Percentiles rank a stretch among this genome's conserved stretches.
Conservation (phyloP, 805 yeast genomes). For the Saturnispora ahearnii region DNA sequence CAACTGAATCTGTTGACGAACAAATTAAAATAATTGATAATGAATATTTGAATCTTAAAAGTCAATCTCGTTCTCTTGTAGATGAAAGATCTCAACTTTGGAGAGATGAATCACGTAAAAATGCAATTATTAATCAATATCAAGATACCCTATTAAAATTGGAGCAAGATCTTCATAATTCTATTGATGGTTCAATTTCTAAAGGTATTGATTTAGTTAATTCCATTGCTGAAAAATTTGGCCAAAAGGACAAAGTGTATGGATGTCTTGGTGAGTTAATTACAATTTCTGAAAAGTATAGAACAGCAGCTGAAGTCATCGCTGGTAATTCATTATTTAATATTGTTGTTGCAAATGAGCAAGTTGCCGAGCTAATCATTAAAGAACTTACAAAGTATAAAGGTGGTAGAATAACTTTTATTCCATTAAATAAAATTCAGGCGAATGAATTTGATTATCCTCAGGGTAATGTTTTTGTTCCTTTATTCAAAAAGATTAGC, state of each 20-base stretch:
- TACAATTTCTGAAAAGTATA: slow-evolving; percentile 70
- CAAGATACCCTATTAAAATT: slow-evolving; percentile 45
- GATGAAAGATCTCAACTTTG: slow-evolving; percentile 67
- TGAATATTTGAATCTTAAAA: slow-evolving; percentile 26
- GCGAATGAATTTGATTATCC: slow-evolving; percentile 46
- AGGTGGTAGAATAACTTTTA: slow-evolving; percentile 81
- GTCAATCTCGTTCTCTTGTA: slow-evolving; percentile 34
- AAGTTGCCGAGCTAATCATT: slow-evolving; percentile 72
- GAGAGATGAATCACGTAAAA: slow-evolving; percentile 67
- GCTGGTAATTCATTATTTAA: slow-evolving; percentile 85
- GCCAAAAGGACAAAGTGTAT: slow-evolving; percentile 49
- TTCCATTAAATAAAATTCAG: slow-evolving; percentile 71
- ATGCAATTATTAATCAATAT: slow-evolving; percentile 43
- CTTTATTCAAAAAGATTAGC: slow-evolving; percentile 60
- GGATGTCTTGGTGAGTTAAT: slow-evolving; percentile 86
- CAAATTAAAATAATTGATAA: slow-evolving; percentile 16
- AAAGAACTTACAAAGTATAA: slow-evolving; percentile 60
- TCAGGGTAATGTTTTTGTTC: slow-evolving; percentile 56
- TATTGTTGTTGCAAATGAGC: slow-evolving; percentile 81
- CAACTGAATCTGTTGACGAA: slow-evolving; percentile 25
- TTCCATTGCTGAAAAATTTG: slow-evolving; percentile 50
- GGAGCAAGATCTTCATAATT: slow-evolving; percentile 53
- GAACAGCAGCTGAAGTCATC: slow-evolving; percentile 77
- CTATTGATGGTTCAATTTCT: slow-evolving; percentile 66
- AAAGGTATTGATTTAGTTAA: slow-evolving; percentile 63